Conservation (phyloP, 495 filamentous ascomycete species). For the Penicillium steckii region DNA sequence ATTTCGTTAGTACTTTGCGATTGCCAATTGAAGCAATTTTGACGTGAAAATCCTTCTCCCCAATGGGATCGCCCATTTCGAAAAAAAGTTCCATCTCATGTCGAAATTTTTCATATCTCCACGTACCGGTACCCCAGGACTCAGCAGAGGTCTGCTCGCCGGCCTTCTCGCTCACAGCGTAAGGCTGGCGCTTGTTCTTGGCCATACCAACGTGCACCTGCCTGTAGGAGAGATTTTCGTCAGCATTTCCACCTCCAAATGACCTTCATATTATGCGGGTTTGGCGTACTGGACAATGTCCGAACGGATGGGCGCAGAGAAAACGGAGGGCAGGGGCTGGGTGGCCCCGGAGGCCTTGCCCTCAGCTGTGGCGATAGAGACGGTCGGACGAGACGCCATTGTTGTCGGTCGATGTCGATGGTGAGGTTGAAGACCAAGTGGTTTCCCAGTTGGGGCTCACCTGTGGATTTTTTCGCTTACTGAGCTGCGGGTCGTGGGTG, state of each 20-base stretch:
- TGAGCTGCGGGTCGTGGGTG: conserved; percentile 31
- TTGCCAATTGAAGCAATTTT: neutral
- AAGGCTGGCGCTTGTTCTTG: conserved; percentile 99
- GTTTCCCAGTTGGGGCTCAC: conserved; percentile 29
- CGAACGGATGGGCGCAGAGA: conserved; percentile 92
- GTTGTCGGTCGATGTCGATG: conserved; percentile 52
- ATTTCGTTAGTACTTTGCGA: neutral
- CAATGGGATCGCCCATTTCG: neutral
- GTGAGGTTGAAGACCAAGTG: conserved; percentile 45
- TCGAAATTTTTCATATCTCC: conserved; percentile 14
- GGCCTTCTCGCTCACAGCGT: conserved; percentile 99
- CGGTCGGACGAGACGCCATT: conserved; percentile 94
- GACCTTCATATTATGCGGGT: conserved; percentile 12
- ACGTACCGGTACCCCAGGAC: conserved; percentile 99
- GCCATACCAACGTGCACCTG: conserved; percentile 96
- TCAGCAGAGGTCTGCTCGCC: conserved; percentile 99
- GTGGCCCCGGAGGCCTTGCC: conserved; percentile 84
- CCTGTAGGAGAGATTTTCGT: conserved; percentile 42
- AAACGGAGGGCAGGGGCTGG: conserved; percentile 89
- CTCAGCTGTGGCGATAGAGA: conserved; percentile 90
- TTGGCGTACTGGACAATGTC: conserved; percentile 91
- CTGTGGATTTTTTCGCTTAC: conserved; percentile 51
- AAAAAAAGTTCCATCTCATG: conserved; percentile 12
- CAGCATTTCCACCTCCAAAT: conserved; percentile 31
- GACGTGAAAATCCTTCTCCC: conserved; percentile 2